Base-by-base conservation (phyloP, 352 stramenopile species). In the Elongisporangium prolatum region DNA sequence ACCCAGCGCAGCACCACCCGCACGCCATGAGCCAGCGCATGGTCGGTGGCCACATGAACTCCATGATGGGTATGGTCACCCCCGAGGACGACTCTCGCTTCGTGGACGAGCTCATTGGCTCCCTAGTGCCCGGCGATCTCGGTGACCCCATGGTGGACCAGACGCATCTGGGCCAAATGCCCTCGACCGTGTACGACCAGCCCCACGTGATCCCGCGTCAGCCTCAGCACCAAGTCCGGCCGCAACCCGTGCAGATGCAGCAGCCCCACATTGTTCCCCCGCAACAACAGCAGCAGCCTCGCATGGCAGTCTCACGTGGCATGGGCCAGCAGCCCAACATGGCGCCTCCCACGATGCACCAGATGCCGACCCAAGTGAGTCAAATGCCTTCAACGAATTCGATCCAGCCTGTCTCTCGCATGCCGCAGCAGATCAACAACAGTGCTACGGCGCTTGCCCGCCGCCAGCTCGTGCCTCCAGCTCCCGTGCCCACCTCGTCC, bases 71-170 rank as follows among this genome's bases (percentile, higher is more conserved):
- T 3, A 80, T 88, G 75, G 70, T 80, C 48, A 63, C 65, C 18
- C 78, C 78, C 0, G 78, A 88, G 50, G 77, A 87, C 61, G 77
- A 91, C 67, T 70, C 74, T 56, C 75, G 77, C 25, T 86, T 89
- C 50, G 74, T 91, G 14, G 80, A 91, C 49, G 81, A 91, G 50
- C 78, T 91, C 44, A 71, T 91, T 40, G 73, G 65, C 55, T 77
- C 74, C 47, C 68, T 91, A 20, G 77, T 74, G n/a, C 72, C 71
- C 18, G 54, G 56, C 25, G 79, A 89, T 60, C 66, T 88, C 8
- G 75, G 74, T 21, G 71, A 84, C 16, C 67, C 68, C 21, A 77
- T 78, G 72, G 65, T 56, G 24, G 68, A 76, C 25, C 78, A 88
- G 64, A 65, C 71, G 17, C 73, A 83, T 55, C 50, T 89, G 38